Base-by-base conservation (phyloP, 2,329 filamentous ascomycete species). In the Colletotrichum tabaci region DNA sequence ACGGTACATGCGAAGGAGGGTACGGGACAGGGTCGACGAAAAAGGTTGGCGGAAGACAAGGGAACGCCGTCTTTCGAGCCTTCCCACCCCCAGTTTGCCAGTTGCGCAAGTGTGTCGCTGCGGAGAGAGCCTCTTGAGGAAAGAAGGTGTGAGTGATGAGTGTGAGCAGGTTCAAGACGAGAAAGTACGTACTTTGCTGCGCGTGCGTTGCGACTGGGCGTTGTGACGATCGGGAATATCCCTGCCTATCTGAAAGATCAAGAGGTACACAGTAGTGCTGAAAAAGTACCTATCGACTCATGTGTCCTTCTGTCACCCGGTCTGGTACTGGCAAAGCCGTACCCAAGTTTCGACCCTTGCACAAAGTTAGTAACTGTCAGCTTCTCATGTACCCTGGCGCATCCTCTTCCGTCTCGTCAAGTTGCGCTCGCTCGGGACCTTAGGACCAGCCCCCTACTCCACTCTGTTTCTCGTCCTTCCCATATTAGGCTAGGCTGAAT, bases 21-120 rank as follows among this genome's bases (percentile, higher is more conserved):
- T 42, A 61, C 56, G 63, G 71, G 58, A 63, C 57, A 67, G 72
- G 73, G 67, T 52, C 55, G 69, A 63, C 56, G 52, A 49, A 63
- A 61, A 66, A 72, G 62, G 55, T 62, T 62, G 60, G 66, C 21
- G 67, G 69, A 56, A 73, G 69, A 73, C 67, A 73, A 74, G 66
- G 73, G 72, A 74, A 76, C 68, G 71, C 57, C 67, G 67, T 57
- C 67, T 57, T 38, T 47, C 38, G 42, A 61, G 63, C 50, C 63
- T 61, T 57, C 35, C 44, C 46, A 71, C 67, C 67, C 67, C 49
- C 65, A 46, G 50, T 44, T 44, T 46, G 35, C 66, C 38, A 44
- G 61, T 66, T 47, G 57, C 65, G 50, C 30, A 46, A 10, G n/a
- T 35, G 35, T 68, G 67, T 64, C 26, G 67, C 61, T 47, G 61